phyloP scores from a whole-genome alignment of 768 basidiomycete genomes.

The Rhizopogon roseolus region DNA sequence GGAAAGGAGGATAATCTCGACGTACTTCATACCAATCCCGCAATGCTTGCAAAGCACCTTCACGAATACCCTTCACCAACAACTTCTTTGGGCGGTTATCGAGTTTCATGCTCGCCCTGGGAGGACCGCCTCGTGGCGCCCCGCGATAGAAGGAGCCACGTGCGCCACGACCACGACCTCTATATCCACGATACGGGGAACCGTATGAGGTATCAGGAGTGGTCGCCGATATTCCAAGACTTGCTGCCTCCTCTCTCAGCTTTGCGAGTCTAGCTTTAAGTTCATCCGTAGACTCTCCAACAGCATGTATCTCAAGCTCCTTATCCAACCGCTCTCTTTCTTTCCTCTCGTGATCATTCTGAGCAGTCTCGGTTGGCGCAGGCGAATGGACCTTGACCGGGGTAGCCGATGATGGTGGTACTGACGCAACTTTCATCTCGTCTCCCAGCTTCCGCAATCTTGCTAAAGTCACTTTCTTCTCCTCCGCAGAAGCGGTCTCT shows the following conservation, averaged over 20 bases:
- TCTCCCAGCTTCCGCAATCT: slow-evolving; percentile 71
- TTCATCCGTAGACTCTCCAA: slow-evolving; percentile 56
- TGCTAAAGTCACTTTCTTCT: slow-evolving; percentile 77
- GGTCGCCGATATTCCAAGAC: slow-evolving; percentile 59
- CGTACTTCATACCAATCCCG: slow-evolving; percentile 82
- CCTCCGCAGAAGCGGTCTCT: slow-evolving; percentile 54
- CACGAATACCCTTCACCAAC: slow-evolving; percentile 62
- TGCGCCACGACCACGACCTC: slow-evolving; percentile 60
- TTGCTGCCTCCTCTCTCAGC: slow-evolving; percentile 79
- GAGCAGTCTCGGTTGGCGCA: slow-evolving; percentile 15
- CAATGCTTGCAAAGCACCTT: slow-evolving; percentile 52
- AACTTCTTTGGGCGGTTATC: slow-evolving; percentile 87
- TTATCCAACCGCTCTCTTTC: slow-evolving; percentile 72
- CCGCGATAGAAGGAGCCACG: slow-evolving; percentile 57
- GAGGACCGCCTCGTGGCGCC: slow-evolving; percentile 58
- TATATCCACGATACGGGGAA: slow-evolving; percentile 57
- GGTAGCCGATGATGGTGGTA: slow-evolving; percentile 20
- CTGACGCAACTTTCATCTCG: slow-evolving; percentile 56
- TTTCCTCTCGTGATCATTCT: slow-evolving; percentile 45
- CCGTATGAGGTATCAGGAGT: slow-evolving; percentile 31
- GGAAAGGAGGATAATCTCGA: background rate
- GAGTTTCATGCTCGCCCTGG: slow-evolving; percentile 76
- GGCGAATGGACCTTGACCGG: slow-evolving; percentile 26
- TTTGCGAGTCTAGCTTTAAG: slow-evolving; percentile 70
- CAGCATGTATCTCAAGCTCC: slow-evolving; percentile 68